These are phyloP conservation scores for Geosmithia morbida DNA, from an alignment of 2,329 filamentous ascomycete genomes.

Conservation along the genomic window DNA sequence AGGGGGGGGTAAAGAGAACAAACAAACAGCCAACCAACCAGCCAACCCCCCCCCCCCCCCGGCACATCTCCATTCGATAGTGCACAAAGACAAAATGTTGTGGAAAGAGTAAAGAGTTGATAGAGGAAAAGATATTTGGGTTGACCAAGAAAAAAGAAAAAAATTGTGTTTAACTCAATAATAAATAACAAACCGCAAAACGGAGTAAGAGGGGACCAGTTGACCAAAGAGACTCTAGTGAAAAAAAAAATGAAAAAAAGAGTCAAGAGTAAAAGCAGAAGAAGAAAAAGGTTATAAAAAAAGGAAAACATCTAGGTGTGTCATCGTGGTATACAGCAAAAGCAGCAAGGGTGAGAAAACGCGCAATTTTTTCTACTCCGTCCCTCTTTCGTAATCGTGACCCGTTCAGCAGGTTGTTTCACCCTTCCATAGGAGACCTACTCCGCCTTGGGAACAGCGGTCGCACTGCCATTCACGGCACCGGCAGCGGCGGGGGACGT, in stretches of 20 bases:
- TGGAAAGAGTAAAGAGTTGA: too few relatives aligned
- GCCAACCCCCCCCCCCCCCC: too few relatives aligned
- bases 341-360: background rate
- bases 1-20: too few relatives aligned
- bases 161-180: too few relatives aligned
- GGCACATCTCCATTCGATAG: too few relatives aligned
- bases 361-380: background rate
- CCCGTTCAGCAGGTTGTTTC: background rate
- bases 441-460: conserved; percentile 31
- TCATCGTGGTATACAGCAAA: background rate
- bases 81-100: too few relatives aligned
- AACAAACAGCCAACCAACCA: too few relatives aligned
- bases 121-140: too few relatives aligned
- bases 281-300: conserved; percentile 5
- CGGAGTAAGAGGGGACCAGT: background rate
- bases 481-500: conserved; percentile 27
- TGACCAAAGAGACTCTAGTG: background rate
- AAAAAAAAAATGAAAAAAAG: background rate
- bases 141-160: too few relatives aligned
- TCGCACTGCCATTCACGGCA: conserved; percentile 25
- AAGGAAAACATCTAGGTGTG: conserved; percentile 1
- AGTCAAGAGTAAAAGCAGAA: background rate
- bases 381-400: background rate
- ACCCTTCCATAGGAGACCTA: background rate
- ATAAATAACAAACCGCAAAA: too few relatives aligned